A percentile compares a stretch with the other conserved stretches of the same genome.
Conservation (phyloP, 148 eudicot species). For the Persicaria maculosa region DNA sequence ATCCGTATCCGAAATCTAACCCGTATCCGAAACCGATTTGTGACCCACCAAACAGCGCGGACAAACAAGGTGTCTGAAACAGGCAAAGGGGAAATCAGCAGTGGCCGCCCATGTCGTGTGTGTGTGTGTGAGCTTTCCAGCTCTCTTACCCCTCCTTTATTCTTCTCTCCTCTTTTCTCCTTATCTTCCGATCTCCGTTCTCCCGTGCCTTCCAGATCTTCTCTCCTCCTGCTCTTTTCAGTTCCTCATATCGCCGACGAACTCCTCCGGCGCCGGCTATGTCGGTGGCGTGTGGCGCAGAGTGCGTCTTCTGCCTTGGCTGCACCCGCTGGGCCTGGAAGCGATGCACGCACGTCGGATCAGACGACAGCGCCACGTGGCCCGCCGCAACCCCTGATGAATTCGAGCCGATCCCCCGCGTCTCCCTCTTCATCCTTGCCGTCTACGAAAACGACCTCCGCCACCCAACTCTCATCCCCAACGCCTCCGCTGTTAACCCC, state of each 20-base stretch:
- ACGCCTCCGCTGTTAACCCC: slow-evolving; percentile 47
- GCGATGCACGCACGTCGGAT: slow-evolving; percentile 85
- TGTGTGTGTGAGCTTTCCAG: too few relatives aligned
- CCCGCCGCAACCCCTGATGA: slow-evolving; percentile 58
- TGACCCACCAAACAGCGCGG: too few relatives aligned
- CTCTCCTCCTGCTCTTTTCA: background rate
- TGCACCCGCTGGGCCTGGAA: slow-evolving; percentile 81
- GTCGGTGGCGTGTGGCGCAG: slow-evolving; percentile 58
- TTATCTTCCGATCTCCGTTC: too few relatives aligned
- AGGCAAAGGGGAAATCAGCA: too few relatives aligned
- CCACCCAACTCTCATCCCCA: slow-evolving; percentile 40
- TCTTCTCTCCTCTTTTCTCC: too few relatives aligned
- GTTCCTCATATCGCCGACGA: background rate
- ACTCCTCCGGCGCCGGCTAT: slow-evolving; percentile 17
- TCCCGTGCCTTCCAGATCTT: too few relatives aligned
- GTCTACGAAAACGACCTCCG: slow-evolving; percentile 72
- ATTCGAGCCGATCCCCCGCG: slow-evolving; percentile 70
- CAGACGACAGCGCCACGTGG: slow-evolving; percentile 89
- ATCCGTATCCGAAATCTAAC: too few relatives aligned
- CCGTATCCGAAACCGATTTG: too few relatives aligned
- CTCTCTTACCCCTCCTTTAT: too few relatives aligned
- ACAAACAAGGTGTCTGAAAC: too few relatives aligned
- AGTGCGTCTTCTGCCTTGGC: slow-evolving; percentile 54
- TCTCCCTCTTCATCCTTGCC: slow-evolving; percentile 61
- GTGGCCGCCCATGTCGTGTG: too few relatives aligned